Conservation (phyloP, 2,329 filamentous ascomycete species). For the Thermothelomyces thermophilus region DNA sequence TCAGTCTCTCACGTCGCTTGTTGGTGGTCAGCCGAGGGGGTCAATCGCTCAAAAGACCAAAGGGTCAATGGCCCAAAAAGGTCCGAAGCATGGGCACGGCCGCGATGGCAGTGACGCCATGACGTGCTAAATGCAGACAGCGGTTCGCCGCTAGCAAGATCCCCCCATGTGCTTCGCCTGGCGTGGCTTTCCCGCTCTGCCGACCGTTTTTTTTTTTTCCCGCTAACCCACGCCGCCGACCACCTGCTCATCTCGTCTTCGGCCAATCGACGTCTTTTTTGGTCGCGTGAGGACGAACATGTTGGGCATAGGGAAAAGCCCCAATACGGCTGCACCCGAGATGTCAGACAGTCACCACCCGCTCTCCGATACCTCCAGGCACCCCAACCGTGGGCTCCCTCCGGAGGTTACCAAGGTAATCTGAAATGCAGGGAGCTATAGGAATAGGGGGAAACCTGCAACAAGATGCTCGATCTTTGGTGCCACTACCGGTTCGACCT, state of each 20-base stretch:
- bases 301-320: not conserved
- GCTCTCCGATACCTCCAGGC: not conserved
- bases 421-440: slow-evolving; percentile 10
- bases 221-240: not conserved
- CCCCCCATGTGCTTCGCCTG: slow-evolving; percentile 5
- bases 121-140: not conserved
- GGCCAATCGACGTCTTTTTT: not conserved
- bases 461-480: not conserved
- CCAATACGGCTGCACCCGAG: not conserved
- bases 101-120: slow-evolving; percentile 1
- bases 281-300: not conserved
- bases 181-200: not conserved
- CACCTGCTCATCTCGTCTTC: not conserved
- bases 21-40: too few relatives aligned
- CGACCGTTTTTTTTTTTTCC: slow-evolving; percentile 5
- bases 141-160: not conserved
- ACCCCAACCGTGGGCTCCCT: slow-evolving; percentile 9
- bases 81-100: not conserved
- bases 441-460: slow-evolving; percentile 13
- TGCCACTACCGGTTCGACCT: not conserved
- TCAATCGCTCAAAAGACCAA: too few relatives aligned
- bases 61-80: too few relatives aligned
- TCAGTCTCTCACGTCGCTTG: too few relatives aligned
- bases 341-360: not conserved
- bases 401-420: not conserved